Evolutionary conservation across 805 yeast genomes (phyloP).

Genomic region (Spathaspora boniae): DNA sequence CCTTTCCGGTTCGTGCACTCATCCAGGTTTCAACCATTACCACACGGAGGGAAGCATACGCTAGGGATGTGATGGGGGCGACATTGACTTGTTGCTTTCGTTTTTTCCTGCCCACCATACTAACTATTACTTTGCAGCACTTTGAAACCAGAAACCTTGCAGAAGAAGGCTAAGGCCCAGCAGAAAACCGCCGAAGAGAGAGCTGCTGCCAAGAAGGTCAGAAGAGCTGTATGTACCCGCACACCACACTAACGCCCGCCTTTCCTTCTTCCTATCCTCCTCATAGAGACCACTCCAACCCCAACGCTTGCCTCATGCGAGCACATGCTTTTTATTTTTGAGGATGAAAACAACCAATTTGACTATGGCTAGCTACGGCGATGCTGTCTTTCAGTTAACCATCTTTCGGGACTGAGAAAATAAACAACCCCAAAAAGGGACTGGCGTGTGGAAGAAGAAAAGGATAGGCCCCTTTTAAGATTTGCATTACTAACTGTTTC

Average conservation of each 20-base stretch:
- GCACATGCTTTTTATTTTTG: conserved; percentile 40
- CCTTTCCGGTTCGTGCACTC: conserved; percentile 22
- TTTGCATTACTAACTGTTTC: conserved; percentile 31
- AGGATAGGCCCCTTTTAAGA: not conserved
- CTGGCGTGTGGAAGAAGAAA: not conserved
- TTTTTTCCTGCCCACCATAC: conserved; percentile 10
- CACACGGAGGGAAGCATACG: conserved; percentile 10
- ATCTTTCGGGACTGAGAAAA: conserved; percentile 79
- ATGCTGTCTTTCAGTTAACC: conserved; percentile 76
- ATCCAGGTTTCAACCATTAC: conserved; percentile 3
- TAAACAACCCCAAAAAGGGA: conserved; percentile 1
- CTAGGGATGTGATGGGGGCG: not conserved
- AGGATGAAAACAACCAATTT: conserved; percentile 48
- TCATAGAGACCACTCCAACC: not conserved
- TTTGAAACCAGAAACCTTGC: conserved; percentile 79
- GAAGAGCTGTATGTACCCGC: conserved; percentile 72
- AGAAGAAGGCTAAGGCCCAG: conserved; percentile 77
- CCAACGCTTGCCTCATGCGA: not conserved
- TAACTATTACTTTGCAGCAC: too few species aligned
- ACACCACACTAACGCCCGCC: conserved; percentile 1
- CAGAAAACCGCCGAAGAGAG: conserved; percentile 73
- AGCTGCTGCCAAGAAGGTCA: conserved; percentile 75
- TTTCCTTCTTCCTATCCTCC: not conserved
- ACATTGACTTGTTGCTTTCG: too few species aligned
- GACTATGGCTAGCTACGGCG: conserved; percentile 64